These are phyloP conservation scores for Pseudonitzschia delicatissima DNA, from an alignment of 108 stramenopile species.

Conservation along the genomic window DNA sequence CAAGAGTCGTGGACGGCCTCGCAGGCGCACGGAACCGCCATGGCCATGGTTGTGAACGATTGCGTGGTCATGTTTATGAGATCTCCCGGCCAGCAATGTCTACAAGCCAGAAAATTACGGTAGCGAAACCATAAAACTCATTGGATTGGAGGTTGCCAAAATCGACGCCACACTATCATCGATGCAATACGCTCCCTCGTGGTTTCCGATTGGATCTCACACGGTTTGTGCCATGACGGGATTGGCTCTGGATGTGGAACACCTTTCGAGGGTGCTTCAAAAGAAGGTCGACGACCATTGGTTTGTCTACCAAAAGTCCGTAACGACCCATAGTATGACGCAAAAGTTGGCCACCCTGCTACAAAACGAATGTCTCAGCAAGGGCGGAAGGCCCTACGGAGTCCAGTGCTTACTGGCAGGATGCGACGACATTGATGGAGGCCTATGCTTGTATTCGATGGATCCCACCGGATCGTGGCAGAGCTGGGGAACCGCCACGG, in stretches of 20 bases:
- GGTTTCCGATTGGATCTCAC: conserved; percentile 15
- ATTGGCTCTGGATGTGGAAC: conserved; percentile 29
- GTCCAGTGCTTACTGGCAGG: conserved; percentile 30
- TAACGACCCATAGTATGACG: conserved; percentile 31
- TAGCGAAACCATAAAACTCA: not conserved
- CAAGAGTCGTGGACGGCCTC: conserved; percentile 31
- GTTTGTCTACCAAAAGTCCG: conserved; percentile 11
- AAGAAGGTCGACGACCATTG: conserved; percentile 16
- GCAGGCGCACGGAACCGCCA: conserved; percentile 23
- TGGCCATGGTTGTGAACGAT: conserved; percentile 21
- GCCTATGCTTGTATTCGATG: conserved; percentile 26
- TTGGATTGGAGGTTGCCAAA: not conserved
- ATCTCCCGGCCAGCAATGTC: conserved; percentile 17
- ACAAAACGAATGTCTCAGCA: conserved; percentile 10
- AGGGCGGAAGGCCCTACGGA: conserved; percentile 30
- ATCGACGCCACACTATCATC: conserved; percentile 2
- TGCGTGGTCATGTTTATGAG: conserved; percentile 15
- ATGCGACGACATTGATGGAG: conserved; percentile 13
- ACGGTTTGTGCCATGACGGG: conserved; percentile 33
- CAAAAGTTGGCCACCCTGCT: conserved; percentile 10
- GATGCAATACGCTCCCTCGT: conserved; percentile 27
- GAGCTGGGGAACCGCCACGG: conserved; percentile 29
- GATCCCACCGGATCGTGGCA: conserved; percentile 39
- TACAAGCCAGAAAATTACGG: conserved; percentile 8
- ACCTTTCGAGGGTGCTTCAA: conserved; percentile 23